phyloP scores from a whole-genome alignment of 139 green algal species.

The Volvox reticuliferus region DNA sequence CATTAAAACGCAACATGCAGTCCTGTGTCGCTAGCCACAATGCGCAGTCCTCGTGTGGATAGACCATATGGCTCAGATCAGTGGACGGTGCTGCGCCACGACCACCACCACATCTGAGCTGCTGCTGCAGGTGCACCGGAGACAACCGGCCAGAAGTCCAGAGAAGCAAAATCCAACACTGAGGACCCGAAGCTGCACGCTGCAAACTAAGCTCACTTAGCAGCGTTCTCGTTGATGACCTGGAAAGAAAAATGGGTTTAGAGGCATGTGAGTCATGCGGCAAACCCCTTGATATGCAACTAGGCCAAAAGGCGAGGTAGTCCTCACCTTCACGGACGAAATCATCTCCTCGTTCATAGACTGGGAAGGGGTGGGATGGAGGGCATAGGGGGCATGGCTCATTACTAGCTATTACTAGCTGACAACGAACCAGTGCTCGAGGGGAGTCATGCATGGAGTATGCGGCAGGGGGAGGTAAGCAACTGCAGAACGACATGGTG shows the following conservation, averaged over 20 bases:
- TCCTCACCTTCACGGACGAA: conserved; percentile 81
- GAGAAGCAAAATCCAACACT: too few species aligned
- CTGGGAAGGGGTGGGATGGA: neutral
- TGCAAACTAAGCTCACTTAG: neutral
- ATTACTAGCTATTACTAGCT: too few species aligned
- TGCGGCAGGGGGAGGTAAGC: too few species aligned
- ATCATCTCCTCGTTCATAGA: conserved; percentile 96
- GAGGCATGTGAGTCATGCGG: too few species aligned
- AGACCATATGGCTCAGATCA: neutral
- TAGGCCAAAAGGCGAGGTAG: neutral
- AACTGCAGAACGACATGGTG: too few species aligned
- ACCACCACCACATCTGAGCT: conserved; percentile 3
- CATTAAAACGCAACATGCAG: neutral
- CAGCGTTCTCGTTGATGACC: conserved; percentile 23
- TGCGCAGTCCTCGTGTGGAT: neutral
- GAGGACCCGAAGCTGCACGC: too few species aligned
- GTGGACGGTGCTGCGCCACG: conserved; percentile 25
- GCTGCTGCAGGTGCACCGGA: neutral
- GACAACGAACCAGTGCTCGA: too few species aligned
- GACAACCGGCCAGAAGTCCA: too few species aligned
- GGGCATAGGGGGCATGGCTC: neutral
- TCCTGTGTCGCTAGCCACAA: neutral
- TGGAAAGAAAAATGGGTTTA: neutral
- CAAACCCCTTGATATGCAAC: too few species aligned
- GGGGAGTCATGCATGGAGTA: too few species aligned